Conservation (phyloP, 345 rosid genomes). For the Camelina hispida region DNA sequence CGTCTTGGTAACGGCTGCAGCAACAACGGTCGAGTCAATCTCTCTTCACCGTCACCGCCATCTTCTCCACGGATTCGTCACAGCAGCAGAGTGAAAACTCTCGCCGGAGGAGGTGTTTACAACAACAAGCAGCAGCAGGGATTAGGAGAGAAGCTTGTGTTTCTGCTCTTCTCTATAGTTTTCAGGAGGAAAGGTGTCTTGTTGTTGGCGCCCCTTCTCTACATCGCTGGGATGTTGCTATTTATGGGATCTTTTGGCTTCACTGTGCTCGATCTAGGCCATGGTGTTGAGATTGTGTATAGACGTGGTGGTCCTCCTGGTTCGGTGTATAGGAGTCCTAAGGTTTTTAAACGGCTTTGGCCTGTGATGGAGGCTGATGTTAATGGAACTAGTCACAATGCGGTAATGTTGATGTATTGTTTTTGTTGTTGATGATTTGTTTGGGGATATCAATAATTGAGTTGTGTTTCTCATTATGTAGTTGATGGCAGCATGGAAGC, state of each 20-base stretch:
- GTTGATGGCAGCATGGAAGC: conserved; percentile 74
- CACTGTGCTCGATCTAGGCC: conserved; percentile 66
- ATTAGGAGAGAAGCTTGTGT: conserved; percentile 57
- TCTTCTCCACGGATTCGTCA: conserved; percentile 85
- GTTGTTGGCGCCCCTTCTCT: conserved; percentile 83
- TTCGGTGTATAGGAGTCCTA: conserved; percentile 86
- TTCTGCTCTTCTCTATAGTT: conserved; percentile 61
- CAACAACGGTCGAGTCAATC: conserved; percentile 47
- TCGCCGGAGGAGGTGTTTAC: conserved; percentile 29
- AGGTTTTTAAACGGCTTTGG: conserved; percentile 81
- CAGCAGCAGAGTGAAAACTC: conserved; percentile 50
- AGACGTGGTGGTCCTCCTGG: conserved; percentile 65
- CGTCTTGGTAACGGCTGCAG: conserved; percentile 81
- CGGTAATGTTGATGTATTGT: conserved; percentile 49
- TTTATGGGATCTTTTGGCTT: conserved; percentile 87
- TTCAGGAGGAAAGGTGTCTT: conserved; percentile 77
- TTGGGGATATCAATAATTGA: neutral
- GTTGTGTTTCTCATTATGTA: conserved; percentile 46
- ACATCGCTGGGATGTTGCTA: conserved; percentile 82
- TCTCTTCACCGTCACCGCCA: conserved; percentile 85
- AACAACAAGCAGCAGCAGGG: conserved; percentile 49
- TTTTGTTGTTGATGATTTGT: neutral
- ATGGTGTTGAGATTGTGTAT: conserved; percentile 58
- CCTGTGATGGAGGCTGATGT: conserved; percentile 77
- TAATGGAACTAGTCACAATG: conserved; percentile 56